Percentiles rank a stretch among this genome's conserved stretches.
phyloP scores from a whole-genome alignment of 176 grass and related monocot genomes.

The Microstegium vimineum region DNA sequence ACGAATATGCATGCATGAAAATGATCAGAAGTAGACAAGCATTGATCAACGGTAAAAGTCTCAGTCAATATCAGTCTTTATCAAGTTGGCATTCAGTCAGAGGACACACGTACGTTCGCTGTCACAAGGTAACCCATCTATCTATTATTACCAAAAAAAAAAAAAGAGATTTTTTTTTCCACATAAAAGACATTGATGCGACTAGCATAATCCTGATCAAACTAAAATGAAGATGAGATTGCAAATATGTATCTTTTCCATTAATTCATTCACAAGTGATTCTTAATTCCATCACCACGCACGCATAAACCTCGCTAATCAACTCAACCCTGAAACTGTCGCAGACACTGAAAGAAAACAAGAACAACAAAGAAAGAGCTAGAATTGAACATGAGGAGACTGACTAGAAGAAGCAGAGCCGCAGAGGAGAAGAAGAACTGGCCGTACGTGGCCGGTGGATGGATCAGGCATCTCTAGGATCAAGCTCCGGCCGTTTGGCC shows the following conservation, averaged over 20 bases:
- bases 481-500: conserved; percentile 23
- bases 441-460: no score
- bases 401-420: background rate
- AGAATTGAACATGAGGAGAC: background rate
- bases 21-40: background rate
- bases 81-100: background rate
- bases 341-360: background rate
- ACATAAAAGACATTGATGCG: background rate
- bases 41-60: background rate
- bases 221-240: background rate
- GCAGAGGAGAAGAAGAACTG: background rate
- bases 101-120: background rate
- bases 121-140: background rate
- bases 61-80: background rate
- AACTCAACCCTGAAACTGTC: background rate
- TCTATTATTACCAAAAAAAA: background rate
- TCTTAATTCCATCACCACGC: background rate
- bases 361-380: background rate
- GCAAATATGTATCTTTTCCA: background rate
- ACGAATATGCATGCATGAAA: background rate
- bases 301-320: background rate
- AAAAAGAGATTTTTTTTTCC: background rate
- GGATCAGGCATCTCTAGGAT: conserved; percentile 18
- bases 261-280: background rate
- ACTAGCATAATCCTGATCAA: background rate